phyloP scores from a whole-genome alignment of 768 basidiomycete genomes.

The Clathrus columnatus region DNA sequence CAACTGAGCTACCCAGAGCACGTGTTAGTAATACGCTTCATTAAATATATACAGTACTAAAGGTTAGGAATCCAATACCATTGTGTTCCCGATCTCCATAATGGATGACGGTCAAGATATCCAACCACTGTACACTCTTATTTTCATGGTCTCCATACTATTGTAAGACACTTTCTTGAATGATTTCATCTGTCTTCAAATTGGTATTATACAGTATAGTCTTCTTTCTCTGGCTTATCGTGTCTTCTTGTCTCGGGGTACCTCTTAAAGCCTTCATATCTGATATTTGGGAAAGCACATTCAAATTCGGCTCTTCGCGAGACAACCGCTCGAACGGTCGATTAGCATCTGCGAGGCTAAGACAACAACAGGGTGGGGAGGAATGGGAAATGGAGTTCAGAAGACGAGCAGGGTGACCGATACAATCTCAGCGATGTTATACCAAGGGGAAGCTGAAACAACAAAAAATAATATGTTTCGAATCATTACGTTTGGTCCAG shows the following conservation, averaged over 20 bases:
- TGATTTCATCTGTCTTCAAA: background rate
- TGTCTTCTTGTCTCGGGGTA: conserved; percentile 8
- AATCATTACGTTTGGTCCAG: too few species aligned
- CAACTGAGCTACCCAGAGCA: conserved; percentile 12
- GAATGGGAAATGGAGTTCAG: conserved; percentile 10
- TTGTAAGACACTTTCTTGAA: background rate
- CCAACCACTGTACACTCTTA: conserved; percentile 1
- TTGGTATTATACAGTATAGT: background rate
- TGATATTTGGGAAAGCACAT: background rate
- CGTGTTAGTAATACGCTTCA: background rate
- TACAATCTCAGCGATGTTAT: too few species aligned
- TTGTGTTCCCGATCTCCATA: too few species aligned
- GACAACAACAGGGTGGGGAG: conserved; percentile 3
- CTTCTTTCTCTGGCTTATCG: background rate
- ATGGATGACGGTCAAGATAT: background rate
- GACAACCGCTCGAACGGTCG: background rate
- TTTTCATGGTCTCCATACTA: background rate
- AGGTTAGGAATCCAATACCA: too few species aligned
- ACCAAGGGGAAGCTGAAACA: too few species aligned
- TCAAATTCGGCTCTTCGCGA: too few species aligned
- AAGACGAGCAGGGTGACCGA: background rate
- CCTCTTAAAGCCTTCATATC: background rate
- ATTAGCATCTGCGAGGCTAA: background rate
- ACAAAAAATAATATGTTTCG: too few species aligned
- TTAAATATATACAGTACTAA: too few species aligned